Evolutionary conservation across 495 filamentous ascomycete species (phyloP), one percentile per base, ranked within the genome.

Genomic region (Aspergillus campestris): DNA sequence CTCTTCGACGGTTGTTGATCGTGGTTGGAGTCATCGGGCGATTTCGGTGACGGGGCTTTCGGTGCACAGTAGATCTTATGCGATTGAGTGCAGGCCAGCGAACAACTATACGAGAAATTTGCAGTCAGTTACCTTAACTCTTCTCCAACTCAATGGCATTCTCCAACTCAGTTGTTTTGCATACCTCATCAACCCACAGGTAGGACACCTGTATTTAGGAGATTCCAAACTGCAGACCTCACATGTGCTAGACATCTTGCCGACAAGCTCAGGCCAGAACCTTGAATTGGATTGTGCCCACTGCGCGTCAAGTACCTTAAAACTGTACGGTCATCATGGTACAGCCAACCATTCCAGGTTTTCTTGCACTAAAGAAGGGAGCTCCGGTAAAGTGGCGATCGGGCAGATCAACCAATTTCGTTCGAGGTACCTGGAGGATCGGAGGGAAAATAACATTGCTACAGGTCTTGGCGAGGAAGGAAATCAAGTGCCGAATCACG

Each of bases 161-260:
- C n/a, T 13, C 9, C 31, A 41, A 46, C 15, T 14, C 3, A 36
- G 18, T n/a, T 11, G 32, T 27, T 39, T 14, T 11, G 34, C 69
- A 49, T 75, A 85, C 82, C 81, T 83, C 64, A 74, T 71, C 7
- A 80, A 48, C n/a, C 55, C 58, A 55, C 82, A 86, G 29, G 69
- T 72, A 3, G 78, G 75, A 61, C 82, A 86, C 41, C 82, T 82
- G 58, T 85, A 85, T 56, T 80, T 84, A 24, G 64, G 72, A 15
- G 62, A 59, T 37, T 81, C 67, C 40, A 61, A 61, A 40, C 71
- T 64, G 61, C 82, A 86, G 12, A 85, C 75, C 48, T 72, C 72
- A 52, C 82, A 86, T 15, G 50, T 53, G 46, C 50, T 57, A 28
- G 67, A 31, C 62, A 66, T 67, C 42, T 43, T 59, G 38, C 44